Evolutionary conservation across 2,329 filamentous ascomycete species (phyloP), one percentile per base, ranked within the genome.

Genomic region (Cercospora sp.): DNA sequence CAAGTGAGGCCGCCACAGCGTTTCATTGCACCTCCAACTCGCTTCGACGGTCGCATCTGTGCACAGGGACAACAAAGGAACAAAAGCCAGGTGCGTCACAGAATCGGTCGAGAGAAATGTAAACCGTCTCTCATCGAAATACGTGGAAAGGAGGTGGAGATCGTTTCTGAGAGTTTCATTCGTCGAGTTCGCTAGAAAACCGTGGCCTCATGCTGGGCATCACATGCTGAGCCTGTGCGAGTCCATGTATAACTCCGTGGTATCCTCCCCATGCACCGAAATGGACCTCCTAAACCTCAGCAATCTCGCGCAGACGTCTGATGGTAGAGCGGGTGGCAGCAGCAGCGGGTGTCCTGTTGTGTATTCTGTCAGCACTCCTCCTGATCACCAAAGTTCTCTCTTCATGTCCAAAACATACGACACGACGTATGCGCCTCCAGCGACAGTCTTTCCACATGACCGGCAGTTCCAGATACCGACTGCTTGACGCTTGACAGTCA

Each of bases 391-490:
- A n/a, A 55, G 4, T 40, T 53, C 30, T 16, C 32, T 28, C n/a
- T 62, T 34, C 53, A 34, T 71, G 71, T 70, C 18, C 55, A 59
- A 37, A 73, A 95, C 94, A 86, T 93, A 97, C 94, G 95, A 91
- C 83, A 98, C 91, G 79, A 89, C 91, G 89, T 96, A 98, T 80
- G 94, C 95, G 85, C 94, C 92, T 84, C 92, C 92, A 79, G 92
- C 94, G 77, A 94, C 88, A 80, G 90, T 92, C 91, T 97, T 97
- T 84, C 92, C 90, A 91, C 95, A 98, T 71, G 90, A 88, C 84
- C 89, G 91, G 92, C 95, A 99, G 84, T 94, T 88, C 94, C 94
- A 97, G 88, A 97, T 97, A 80, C 94, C 94, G 78, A 94, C 92
- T 73, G 92, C 90, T 81, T 93, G 87, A 81, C 94, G 90, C 88